Conservation (phyloP, 306 rosid species). For the Hylodesmum podocarpum region DNA sequence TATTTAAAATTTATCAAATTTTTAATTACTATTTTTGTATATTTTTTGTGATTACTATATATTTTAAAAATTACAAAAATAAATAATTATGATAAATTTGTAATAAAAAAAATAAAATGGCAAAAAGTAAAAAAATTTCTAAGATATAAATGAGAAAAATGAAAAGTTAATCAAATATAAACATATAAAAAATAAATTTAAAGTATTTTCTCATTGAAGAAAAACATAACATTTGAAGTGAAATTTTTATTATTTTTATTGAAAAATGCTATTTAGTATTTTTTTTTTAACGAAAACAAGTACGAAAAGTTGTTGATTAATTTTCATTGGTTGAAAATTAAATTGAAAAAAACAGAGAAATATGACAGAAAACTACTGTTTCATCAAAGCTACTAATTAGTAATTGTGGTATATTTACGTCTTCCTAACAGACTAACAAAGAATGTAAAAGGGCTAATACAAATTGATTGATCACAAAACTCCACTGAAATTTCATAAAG, state of each 20-base stretch:
- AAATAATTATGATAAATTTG: not conserved
- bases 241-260: too few species aligned
- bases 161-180: not conserved
- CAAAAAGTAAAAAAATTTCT: not conserved
- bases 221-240: not conserved
- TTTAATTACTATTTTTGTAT: not conserved
- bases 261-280: too few species aligned
- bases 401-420: not conserved
- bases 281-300: too few species aligned
- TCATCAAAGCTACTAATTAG: too few species aligned
- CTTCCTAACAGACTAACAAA: not conserved
- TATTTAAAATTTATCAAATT: not conserved
- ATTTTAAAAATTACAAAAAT: not conserved
- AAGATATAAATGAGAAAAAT: not conserved
- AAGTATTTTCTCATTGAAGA: not conserved
- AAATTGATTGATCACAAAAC: not conserved
- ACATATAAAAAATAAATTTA: not conserved
- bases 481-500: not conserved
- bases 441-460: not conserved
- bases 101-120: not conserved
- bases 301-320: too few species aligned
- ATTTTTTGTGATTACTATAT: not conserved
- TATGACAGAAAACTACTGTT: too few species aligned
- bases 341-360: too few species aligned
- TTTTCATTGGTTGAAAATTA: too few species aligned